A percentile compares a stretch with the other conserved stretches of the same genome.
These are phyloP conservation scores for Plasmodium ovale DNA, from an alignment of 169 alveolate species.

Conservation along the genomic window DNA sequence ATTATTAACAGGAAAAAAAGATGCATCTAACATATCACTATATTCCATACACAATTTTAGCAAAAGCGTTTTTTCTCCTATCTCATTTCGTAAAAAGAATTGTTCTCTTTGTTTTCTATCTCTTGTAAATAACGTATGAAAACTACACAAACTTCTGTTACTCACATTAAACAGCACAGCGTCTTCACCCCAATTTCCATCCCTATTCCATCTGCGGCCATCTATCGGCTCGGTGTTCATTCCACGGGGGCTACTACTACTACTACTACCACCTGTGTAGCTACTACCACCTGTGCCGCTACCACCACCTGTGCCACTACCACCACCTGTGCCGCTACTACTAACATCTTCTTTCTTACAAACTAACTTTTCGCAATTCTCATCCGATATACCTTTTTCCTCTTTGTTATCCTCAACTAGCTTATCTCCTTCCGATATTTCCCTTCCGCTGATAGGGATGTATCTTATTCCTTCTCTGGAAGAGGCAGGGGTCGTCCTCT, in stretches of 20 bases:
- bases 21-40: conserved; percentile 3
- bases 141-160: conserved; percentile 1
- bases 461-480: no score
- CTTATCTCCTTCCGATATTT: no score
- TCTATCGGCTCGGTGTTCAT: no score
- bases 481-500: no score
- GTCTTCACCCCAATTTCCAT: background rate
- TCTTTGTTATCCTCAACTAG: no score
- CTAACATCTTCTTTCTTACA: background rate
- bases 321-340: background rate
- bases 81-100: conserved; percentile 2
- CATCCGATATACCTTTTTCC: no score
- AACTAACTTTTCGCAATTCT: no score
- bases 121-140: conserved; percentile 10
- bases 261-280: background rate
- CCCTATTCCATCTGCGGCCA: background rate
- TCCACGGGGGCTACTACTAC: background rate
- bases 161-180: background rate
- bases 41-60: conserved; percentile 10
- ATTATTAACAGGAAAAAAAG: conserved; percentile 24
- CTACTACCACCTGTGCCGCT: background rate
- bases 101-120: background rate
- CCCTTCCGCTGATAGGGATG: no score
- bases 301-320: background rate
- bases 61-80: conserved; percentile 11